Percentiles rank a stretch among this genome's conserved stretches.
Conservation (phyloP, 208 protist species). For the Trypanosoma vivax region DNA sequence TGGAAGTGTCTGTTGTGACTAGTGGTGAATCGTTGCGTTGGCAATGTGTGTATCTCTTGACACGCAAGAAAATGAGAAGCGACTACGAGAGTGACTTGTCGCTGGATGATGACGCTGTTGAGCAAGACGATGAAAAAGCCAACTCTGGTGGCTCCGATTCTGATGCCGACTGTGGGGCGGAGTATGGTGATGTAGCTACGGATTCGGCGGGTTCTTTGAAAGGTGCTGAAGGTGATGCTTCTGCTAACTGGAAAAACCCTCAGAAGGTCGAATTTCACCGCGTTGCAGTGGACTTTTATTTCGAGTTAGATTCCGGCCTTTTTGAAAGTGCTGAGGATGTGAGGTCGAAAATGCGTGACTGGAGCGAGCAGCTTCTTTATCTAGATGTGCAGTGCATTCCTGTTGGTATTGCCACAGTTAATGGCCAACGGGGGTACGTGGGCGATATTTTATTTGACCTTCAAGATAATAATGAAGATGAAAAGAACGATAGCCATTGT, state of each 20-base stretch:
- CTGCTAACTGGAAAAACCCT: not conserved
- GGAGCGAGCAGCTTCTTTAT: slow-evolving; percentile 16
- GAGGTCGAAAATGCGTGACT: not conserved
- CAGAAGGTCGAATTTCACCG: no score
- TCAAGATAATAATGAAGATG: no score
- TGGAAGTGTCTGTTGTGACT: slow-evolving; percentile 5
- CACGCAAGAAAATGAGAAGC: not conserved
- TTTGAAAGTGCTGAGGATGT: not conserved
- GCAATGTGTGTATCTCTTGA: slow-evolving; percentile 2
- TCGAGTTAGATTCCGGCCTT: slow-evolving; percentile 4
- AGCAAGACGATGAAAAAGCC: not conserved
- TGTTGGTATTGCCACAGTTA: slow-evolving; percentile 36
- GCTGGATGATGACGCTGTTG: not conserved
- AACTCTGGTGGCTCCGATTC: not conserved
- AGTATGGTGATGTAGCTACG: not conserved
- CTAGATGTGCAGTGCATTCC: slow-evolving; percentile 33
- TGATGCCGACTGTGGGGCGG: not conserved
- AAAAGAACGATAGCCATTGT: not conserved
- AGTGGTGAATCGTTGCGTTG: not conserved
- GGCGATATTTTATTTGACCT: slow-evolving; percentile 31
- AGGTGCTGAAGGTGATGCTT: not conserved
- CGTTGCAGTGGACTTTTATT: slow-evolving; percentile 16
- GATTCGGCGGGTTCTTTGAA: no score
- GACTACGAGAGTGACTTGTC: not conserved
- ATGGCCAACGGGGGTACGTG: slow-evolving; percentile 35